Conservation (phyloP, 768 basidiomycete species). For the Tulasnella sp. region DNA sequence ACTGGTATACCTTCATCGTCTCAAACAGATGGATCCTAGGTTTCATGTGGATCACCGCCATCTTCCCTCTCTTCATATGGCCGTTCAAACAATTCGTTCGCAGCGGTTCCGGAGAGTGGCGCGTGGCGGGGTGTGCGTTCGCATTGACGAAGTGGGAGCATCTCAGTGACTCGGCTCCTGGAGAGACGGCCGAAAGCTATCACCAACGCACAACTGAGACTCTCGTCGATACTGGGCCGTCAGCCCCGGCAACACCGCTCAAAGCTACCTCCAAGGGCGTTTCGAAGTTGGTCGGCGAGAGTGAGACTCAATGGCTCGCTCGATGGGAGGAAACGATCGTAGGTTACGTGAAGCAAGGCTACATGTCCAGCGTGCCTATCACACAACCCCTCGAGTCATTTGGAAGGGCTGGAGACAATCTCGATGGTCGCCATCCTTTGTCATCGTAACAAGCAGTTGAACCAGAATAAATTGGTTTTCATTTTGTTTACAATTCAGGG, state of each 20-base stretch:
- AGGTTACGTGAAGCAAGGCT: constrained; percentile 37
- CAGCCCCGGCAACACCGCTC: constrained; percentile 12
- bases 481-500: no score
- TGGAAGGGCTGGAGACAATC: constrained; percentile 5
- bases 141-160: constrained; percentile 13
- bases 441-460: no score
- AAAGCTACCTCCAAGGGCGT: constrained; percentile 26
- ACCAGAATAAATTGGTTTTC: no score
- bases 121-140: constrained; percentile 9
- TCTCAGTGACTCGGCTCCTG: constrained; percentile 14
- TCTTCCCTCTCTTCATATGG: constrained; percentile 70
- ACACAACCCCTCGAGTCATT: not conserved
- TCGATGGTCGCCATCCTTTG: not conserved
- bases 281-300: constrained; percentile 40
- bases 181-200: constrained; percentile 15
- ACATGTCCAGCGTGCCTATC: constrained; percentile 14
- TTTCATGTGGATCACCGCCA: constrained; percentile 51
- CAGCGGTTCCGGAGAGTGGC: constrained; percentile 61
- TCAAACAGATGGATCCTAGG: constrained; percentile 63
- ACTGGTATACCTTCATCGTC: constrained; percentile 50
- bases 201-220: not conserved
- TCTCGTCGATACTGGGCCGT: constrained; percentile 3
- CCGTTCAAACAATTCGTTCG: constrained; percentile 55
- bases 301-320: constrained; percentile 71
- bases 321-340: constrained; percentile 62